Base-by-base conservation (phyloP, 2,329 filamentous ascomycete genomes). In the Fusarium protoensiforme region DNA sequence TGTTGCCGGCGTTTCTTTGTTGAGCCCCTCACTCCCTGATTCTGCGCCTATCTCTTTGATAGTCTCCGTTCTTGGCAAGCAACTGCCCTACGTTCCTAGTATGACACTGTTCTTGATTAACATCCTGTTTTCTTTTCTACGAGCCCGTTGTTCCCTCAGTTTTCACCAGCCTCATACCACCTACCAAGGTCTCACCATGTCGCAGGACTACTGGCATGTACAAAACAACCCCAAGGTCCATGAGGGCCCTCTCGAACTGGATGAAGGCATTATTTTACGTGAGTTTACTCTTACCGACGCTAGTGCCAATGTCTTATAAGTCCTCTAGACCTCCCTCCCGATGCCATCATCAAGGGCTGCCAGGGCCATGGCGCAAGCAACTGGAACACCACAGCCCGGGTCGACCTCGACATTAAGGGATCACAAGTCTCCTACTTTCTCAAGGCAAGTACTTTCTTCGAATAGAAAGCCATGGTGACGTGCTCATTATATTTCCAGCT, bases 141-240 rank as follows among this genome's bases (percentile, higher is more conserved):
- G 24, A 24, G 5, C 24, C 24, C 3, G 24, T 3, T 24, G 4
- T 24, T 24, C 5, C 24, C 24, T 24, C 24, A 24, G 24, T 24
- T 24, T 24, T 24, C 24, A 24, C 24, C 24, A 24, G 24, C 24
- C 4, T 24, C 24, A 24, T 24, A 24, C 5, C 24, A 24, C 24
- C 24, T 24, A 24, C 24, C 3, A 24, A 24, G 4, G 24, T 5
- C 24, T 24, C 24, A 24, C 46, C 5, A 29, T 51, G 24, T 51
- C 24, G 9, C 24, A 51, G 10, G 46, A n/a, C 10, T 51, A 51
- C 24, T 51, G 46, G 46, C 22, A 51, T 18, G 46, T 29, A 3
- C 46, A 51, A 51, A 51, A 51, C 18, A 51, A 51, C 24, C 4
- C 46, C 24, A 51, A 29, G 27, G 24, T 29, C 46, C 46, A 51